Evolutionary conservation across 352 stramenopile species (phyloP), one percentile per base, ranked within the genome.

Genomic region (Phytopythium litorale): DNA sequence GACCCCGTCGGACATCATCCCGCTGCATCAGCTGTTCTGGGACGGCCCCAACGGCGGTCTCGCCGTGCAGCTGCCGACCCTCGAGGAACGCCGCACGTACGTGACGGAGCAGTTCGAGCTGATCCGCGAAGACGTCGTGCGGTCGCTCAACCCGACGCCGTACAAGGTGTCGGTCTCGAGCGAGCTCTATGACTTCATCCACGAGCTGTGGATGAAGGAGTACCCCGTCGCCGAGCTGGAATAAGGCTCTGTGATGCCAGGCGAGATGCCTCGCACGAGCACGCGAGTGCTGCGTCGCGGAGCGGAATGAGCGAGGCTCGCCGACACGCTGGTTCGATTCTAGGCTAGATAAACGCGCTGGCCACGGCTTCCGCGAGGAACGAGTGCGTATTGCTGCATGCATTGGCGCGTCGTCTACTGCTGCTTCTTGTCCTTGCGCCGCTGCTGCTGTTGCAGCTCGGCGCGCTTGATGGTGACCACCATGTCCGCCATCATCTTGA

Each of bases 151-250:
- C 76, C 96, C 98, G 35, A 98, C 94, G 45, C 92, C 91, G 25
- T 98, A 97, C 81, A 97, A 98, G 73, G 89, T 98, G 52, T 99
- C 71, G 35, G 86, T 95, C n/a, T 91, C 81, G 56, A 81, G 76
- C 52, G 79, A 88, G 30, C 69, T 93, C 68, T 95, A 92, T 71
- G 83, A 96, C 46, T 99, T 98, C 60, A 94, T 99, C 57, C 97
- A 99, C 73, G 76, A 98, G 60, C 77, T 99, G 40, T 99, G 97
- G 97, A 92, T 93, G 79, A 87, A 90, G 65, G 88, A 97, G 68
- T 94, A 89, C 71, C 87, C 87, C 1, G 87, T 96, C 28, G 68
- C 87, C 45, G 87, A 96, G 67, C 75, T 96, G 37, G 75, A 91
- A 53, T 94, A 78, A 79, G 60, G 66, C 54, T 13, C 19, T 32